Conservation (phyloP, 1,284 basidiomycete genomes). For the Ganoderma boninense region DNA sequence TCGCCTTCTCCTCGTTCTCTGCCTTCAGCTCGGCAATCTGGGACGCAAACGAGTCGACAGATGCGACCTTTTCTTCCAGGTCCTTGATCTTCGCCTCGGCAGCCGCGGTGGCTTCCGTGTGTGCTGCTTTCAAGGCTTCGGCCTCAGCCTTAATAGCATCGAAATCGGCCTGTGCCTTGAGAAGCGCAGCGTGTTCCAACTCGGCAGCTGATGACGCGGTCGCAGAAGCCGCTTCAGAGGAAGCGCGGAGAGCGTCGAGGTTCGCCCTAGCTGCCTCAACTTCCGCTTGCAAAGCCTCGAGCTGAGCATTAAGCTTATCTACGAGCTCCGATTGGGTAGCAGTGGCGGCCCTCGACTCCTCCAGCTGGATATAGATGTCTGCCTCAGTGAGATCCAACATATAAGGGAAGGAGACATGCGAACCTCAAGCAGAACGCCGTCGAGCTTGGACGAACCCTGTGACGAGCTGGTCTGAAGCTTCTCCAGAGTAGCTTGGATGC, state of each 20-base stretch:
- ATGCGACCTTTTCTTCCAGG: constrained; percentile 54
- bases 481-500: constrained; percentile 52
- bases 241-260: constrained; percentile 57
- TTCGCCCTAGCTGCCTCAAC: constrained; percentile 59
- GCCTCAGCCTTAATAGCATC: constrained; percentile 63
- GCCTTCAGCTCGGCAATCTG: constrained; percentile 64
- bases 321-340: constrained; percentile 54
- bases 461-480: constrained; percentile 51
- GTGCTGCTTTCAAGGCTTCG: constrained; percentile 58
- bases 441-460: constrained; percentile 47
- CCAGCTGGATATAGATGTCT: constrained; percentile 52
- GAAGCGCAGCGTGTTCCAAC: constrained; percentile 67
- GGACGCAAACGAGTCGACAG: constrained; percentile 53
- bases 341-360: constrained; percentile 52
- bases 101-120: constrained; percentile 57
- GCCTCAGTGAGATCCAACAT: constrained; percentile 14
- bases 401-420: constrained; percentile 25
- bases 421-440: constrained; percentile 60
- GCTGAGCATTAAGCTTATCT: constrained; percentile 57
- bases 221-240: constrained; percentile 52
- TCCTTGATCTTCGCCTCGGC: constrained; percentile 53
- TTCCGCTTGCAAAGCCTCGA: constrained; percentile 59
- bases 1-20: constrained; percentile 79
- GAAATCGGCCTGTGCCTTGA: constrained; percentile 71
- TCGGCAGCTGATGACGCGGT: constrained; percentile 58